Evolutionary conservation across 352 stramenopile species (phyloP).

Genomic region (Pythium sukuiense): DNA sequence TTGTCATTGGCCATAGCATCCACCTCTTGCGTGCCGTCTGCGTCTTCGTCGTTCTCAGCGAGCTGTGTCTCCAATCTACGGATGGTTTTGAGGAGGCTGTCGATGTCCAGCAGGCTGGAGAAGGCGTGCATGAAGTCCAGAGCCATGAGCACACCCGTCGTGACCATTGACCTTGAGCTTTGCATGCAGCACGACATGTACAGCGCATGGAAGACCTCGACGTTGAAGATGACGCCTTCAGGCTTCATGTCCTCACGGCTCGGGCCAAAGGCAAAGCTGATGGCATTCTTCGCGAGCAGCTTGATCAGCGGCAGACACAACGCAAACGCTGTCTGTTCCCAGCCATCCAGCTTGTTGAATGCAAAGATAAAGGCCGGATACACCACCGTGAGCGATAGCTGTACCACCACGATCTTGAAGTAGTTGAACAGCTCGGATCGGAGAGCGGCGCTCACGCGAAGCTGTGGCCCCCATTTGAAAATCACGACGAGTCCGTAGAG

Average conservation of each 20-base stretch:
- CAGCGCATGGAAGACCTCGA: conserved; percentile 8
- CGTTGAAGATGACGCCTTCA: conserved; percentile 5
- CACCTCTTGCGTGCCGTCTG: too few species aligned
- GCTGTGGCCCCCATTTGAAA: neutral
- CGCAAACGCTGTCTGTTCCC: conserved; percentile 12
- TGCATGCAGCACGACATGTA: conserved; percentile 8
- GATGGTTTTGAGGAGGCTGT: neutral
- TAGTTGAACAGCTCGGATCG: neutral
- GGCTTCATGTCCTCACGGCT: conserved; percentile 3
- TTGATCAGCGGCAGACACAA: neutral
- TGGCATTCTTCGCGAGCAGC: conserved; percentile 33
- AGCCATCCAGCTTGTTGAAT: conserved; percentile 14
- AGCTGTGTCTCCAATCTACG: neutral
- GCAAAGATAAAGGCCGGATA: conserved; percentile 22
- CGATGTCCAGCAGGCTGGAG: conserved; percentile 7
- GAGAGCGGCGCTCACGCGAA: neutral
- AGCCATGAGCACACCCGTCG: neutral
- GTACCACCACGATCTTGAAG: neutral
- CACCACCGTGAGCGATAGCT: conserved; percentile 8
- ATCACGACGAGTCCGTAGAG: conserved; percentile 1
- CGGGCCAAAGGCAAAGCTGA: conserved; percentile 17
- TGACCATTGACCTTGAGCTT: neutral
- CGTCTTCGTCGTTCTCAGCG: too few species aligned
- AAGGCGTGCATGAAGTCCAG: neutral
- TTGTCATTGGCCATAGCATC: too few species aligned